Conservation (phyloP, 345 rosid species). For the Eucalyptus microcorys region DNA sequence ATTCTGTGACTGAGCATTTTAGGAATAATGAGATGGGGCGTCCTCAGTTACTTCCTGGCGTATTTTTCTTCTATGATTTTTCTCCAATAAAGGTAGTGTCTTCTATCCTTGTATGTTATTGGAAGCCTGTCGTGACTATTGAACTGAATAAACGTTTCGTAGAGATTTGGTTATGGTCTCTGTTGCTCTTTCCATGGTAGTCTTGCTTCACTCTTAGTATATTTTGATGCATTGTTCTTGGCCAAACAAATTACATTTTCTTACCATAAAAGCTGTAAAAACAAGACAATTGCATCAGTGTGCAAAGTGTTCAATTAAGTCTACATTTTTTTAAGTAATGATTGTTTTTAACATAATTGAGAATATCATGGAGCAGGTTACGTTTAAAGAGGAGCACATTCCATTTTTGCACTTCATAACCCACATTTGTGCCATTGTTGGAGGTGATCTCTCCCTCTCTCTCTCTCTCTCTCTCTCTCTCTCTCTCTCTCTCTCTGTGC, state of each 20-base stretch:
- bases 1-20: constrained; percentile 85
- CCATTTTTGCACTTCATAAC: constrained; percentile 83
- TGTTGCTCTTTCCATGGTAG: not conserved
- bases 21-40: constrained; percentile 38
- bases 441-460: constrained; percentile 48
- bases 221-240: not conserved
- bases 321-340: not conserved
- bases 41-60: constrained; percentile 43
- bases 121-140: not conserved
- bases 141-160: not conserved
- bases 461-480: not conserved
- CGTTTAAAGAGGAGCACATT: constrained; percentile 56
- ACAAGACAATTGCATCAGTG: not conserved
- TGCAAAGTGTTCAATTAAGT: not conserved
- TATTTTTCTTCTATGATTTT: constrained; percentile 85
- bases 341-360: not conserved
- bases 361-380: constrained; percentile 33
- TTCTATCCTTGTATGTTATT: not conserved
- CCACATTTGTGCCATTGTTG: constrained; percentile 70
- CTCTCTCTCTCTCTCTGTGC: not conserved
- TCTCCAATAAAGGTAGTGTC: constrained; percentile 77
- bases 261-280: not conserved
- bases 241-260: not conserved
- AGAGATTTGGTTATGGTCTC: not conserved
- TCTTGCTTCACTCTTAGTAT: not conserved